Base-by-base conservation (phyloP, 352 stramenopile species). In the Globisporangium cederbergense region DNA sequence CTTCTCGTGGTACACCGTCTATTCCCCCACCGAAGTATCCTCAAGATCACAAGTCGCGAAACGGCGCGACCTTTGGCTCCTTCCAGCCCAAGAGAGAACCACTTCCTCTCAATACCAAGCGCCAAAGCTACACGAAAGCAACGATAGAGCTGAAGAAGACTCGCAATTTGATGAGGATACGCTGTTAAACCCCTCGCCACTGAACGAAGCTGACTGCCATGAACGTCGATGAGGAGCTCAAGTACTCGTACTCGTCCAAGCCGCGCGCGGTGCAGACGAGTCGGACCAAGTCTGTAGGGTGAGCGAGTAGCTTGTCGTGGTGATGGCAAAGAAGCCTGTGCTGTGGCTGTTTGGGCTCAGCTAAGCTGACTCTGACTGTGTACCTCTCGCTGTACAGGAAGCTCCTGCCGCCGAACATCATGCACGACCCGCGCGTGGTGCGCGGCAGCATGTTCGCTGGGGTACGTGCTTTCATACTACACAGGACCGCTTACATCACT, bases 231-330 rank as follows among this genome's bases (percentile, higher is more conserved):
- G 78, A 86, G 34, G 78, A 90, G 59, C 64, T 90, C 71, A 79
- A 81, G 61, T 91, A 93, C 69, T 91, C 83, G 67, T 91, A 91
- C 67, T 73, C 78, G 65, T 78, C 83, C 66, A 93, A 91, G 71
- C 84, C 84, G 10, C 77, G 83, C 1, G 72, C 84, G 2, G 83
- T 93, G 62, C 81, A 88, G 67, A 90, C 71, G 18, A 87, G 62
- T 66, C 76, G 83, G 9, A 34, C 70, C n/a, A 92, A 90, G 63
- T 58, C 60, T 47, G 54, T 66, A 86, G 66, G 66, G 25, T 28
- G 25, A 40, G 36, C 20, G 18, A 47, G 13, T 4, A 16, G 4
- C 7, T 4, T 20, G 2, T 8, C 34, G 8, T 67, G 34, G 2
- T 28, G 25, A 28, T 28, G 25, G 2, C 25, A 28, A 28, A 28